Percentiles rank a stretch among this genome's conserved stretches.
Evolutionary conservation across 768 basidiomycete species (phyloP).

Genomic region (Chalciporus chontae): DNA sequence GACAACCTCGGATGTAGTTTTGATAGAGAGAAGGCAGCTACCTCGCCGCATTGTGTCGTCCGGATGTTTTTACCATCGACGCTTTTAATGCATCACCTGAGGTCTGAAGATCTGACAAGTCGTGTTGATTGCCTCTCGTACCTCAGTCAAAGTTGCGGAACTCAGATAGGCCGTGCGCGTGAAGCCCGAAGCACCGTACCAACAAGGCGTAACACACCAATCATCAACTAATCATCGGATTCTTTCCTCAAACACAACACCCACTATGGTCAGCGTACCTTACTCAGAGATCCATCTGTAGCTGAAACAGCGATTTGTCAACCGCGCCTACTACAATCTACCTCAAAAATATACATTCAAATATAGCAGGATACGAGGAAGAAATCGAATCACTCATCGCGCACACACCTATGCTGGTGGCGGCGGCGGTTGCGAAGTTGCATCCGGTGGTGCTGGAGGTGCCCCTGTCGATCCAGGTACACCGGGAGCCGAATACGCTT

Average conservation of each 20-base stretch:
- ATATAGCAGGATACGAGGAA: conserved; percentile 28
- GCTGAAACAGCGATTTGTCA: neutral
- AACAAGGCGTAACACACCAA: too few species aligned
- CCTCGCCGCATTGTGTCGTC: too few species aligned
- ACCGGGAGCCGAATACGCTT: conserved; percentile 40
- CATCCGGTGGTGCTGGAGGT: conserved; percentile 25
- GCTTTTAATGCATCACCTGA: conserved; percentile 29
- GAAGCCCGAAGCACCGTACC: too few species aligned
- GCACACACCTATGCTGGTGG: conserved; percentile 23
- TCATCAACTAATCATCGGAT: too few species aligned
- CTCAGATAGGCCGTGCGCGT: too few species aligned
- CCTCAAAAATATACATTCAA: conserved; percentile 29
- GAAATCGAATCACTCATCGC: conserved; percentile 10
- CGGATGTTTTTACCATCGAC: too few species aligned
- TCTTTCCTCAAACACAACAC: conserved; percentile 11
- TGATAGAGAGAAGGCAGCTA: too few species aligned
- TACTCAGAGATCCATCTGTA: conserved; percentile 1
- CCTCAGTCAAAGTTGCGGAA: too few species aligned
- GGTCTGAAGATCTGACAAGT: conserved; percentile 10
- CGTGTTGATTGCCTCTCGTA: too few species aligned
- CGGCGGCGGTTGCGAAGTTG: conserved; percentile 20
- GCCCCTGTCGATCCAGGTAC: conserved; percentile 14
- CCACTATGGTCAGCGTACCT: neutral
- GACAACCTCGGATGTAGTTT: too few species aligned
- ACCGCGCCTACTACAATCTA: neutral